These are phyloP conservation scores for Lactifluus pinguis DNA, from an alignment of 768 basidiomycete genomes.

Conservation along the genomic window DNA sequence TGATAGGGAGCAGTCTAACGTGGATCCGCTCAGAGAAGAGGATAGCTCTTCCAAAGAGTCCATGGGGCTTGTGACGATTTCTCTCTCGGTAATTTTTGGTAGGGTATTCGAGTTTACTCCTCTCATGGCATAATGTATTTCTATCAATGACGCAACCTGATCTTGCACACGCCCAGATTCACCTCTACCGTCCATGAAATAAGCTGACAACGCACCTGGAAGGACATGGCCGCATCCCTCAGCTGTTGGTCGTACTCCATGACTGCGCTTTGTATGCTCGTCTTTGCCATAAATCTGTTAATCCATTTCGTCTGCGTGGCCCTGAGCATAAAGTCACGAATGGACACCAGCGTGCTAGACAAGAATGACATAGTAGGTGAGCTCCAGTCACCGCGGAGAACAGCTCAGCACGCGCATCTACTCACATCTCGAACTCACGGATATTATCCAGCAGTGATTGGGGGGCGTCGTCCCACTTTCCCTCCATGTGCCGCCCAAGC, in stretches of 20 bases:
- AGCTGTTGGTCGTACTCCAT: conserved; percentile 11
- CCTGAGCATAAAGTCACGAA: conserved; percentile 20
- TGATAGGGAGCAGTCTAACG: background rate
- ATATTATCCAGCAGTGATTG: conserved; percentile 19
- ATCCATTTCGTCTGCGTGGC: conserved; percentile 18
- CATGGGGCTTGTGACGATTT: background rate
- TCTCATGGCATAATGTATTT: conserved; percentile 18
- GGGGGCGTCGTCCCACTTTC: conserved; percentile 21
- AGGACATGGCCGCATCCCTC: conserved; percentile 17
- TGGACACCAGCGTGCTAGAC: conserved; percentile 16
- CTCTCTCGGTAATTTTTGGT: background rate
- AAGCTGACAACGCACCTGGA: conserved; percentile 11
- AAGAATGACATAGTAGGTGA: background rate
- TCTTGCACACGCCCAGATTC: background rate
- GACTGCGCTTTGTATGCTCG: conserved; percentile 14
- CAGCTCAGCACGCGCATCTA: background rate
- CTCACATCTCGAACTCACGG: conserved; percentile 19
- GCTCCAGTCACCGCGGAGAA: background rate
- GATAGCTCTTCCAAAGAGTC: background rate
- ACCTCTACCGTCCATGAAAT: background rate
- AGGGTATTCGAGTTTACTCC: background rate
- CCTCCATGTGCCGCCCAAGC: conserved; percentile 20
- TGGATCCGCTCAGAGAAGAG: background rate
- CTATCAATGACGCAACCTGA: conserved; percentile 20
- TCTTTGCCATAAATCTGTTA: conserved; percentile 13